These are phyloP conservation scores for Ceratobasidium sp. DNA, from an alignment of 1,284 basidiomycete species.

Conservation along the genomic window DNA sequence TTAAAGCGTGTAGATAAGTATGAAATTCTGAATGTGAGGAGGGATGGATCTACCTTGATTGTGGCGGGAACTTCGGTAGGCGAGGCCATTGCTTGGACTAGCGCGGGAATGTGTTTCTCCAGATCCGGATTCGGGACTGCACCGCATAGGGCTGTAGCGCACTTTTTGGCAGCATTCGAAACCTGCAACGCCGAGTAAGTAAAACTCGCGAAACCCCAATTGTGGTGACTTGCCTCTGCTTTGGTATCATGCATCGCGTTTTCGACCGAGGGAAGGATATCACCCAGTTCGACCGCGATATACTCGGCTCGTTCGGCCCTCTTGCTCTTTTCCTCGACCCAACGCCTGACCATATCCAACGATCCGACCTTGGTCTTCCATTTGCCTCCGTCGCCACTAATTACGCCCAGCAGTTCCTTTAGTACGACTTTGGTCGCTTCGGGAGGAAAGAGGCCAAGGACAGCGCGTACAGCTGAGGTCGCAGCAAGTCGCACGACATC, in stretches of 20 bases:
- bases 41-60: conserved; percentile 87
- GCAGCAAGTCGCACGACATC: conserved; percentile 89
- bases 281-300: conserved; percentile 85
- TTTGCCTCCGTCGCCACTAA: conserved; percentile 62
- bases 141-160: conserved; percentile 89
- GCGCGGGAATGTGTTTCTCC: conserved; percentile 84
- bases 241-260: conserved; percentile 97
- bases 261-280: conserved; percentile 87
- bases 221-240: conserved; percentile 69
- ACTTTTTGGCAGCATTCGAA: conserved; percentile 87
- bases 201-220: conserved; percentile 16
- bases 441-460: conserved; percentile 85
- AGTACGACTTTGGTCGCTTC: conserved; percentile 83
- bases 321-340: conserved; percentile 71
- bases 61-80: conserved; percentile 85
- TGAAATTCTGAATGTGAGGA: conserved; percentile 35
- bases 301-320: conserved; percentile 80
- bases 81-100: conserved; percentile 96
- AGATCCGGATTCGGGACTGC: conserved; percentile 96
- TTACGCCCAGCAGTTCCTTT: conserved; percentile 69
- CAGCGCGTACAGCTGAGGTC: conserved; percentile 80
- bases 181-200: conserved; percentile 61
- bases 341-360: conserved; percentile 81
- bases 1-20: background rate
- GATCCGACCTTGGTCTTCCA: conserved; percentile 97